A percentile compares a stretch with the other conserved stretches of the same genome.
phyloP scores from a whole-genome alignment of 768 basidiomycete species.

The button mushroom (Agaricus bisporus) region DNA sequence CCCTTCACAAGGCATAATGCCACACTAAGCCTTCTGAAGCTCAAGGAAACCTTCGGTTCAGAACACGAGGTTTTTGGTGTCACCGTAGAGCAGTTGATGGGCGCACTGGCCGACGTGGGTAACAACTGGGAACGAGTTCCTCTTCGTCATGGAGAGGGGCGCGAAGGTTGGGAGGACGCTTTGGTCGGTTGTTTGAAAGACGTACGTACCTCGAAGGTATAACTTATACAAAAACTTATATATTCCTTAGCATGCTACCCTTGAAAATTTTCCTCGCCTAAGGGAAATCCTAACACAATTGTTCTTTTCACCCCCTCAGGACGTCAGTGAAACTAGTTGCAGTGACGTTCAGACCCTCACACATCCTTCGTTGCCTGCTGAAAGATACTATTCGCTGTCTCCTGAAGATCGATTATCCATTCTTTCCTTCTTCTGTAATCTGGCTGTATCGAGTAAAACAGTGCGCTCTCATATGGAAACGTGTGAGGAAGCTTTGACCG shows the following conservation, averaged over 20 bases:
- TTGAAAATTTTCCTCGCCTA: conserved; percentile 65
- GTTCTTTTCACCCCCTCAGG: conserved; percentile 59
- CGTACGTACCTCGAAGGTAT: conserved; percentile 42
- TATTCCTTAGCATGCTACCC: conserved; percentile 59
- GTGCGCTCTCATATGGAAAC: conserved; percentile 87
- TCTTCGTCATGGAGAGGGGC: conserved; percentile 62
- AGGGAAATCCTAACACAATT: conserved; percentile 66
- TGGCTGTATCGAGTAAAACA: conserved; percentile 85
- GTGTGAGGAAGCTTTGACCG: conserved; percentile 85
- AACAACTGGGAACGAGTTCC: conserved; percentile 84
- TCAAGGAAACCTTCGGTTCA: conserved; percentile 30
- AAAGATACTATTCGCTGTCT: conserved; percentile 70
- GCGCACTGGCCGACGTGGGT: conserved; percentile 73
- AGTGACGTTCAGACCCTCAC: conserved; percentile 36
- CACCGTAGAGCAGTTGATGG: conserved; percentile 54
- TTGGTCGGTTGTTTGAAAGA: conserved; percentile 85
- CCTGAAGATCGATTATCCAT: conserved; percentile 80
- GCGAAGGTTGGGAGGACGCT: conserved; percentile 90
- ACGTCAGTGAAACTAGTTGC: conserved; percentile 38
- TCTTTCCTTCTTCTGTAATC: conserved; percentile 81
- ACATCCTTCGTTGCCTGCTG: conserved; percentile 45
- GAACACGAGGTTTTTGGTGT: conserved; percentile 47
- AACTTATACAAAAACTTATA: conserved; percentile 1
- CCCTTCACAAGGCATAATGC: conserved; percentile 73
- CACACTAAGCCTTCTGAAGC: conserved; percentile 54